These are phyloP conservation scores for Ascochyta pisi DNA, from an alignment of 2,329 filamentous ascomycete genomes.

Conservation along the genomic window DNA sequence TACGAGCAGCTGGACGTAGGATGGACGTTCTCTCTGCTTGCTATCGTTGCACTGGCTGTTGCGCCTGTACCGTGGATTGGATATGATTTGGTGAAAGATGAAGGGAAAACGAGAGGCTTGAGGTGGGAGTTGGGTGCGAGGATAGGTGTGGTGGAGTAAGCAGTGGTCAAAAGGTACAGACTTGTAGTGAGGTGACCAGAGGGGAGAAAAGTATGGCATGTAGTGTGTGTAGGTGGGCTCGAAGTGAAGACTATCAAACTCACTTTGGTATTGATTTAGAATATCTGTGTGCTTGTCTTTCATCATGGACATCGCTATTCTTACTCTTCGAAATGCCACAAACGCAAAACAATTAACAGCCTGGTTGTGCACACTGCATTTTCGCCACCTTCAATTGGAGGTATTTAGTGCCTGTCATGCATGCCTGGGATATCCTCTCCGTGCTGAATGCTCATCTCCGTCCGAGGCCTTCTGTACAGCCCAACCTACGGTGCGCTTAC, in stretches of 20 bases:
- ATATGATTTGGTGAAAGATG: neutral
- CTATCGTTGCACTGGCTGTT: neutral
- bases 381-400: no score
- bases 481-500: neutral
- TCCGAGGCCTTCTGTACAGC: neutral
- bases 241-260: no score
- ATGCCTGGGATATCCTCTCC: no score
- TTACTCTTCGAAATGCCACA: no score
- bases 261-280: no score
- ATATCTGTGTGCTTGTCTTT: no score
- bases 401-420: no score
- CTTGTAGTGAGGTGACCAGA: neutral
- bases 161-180: neutral
- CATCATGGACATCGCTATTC: no score
- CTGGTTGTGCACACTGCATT: no score
- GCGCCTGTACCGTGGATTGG: neutral
- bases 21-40: neutral
- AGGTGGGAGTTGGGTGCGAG: no score
- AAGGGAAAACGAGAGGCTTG: neutral
- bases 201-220: neutral
- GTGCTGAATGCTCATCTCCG: no score
- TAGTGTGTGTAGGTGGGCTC: neutral
- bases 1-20: neutral
- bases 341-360: no score
- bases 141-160: neutral